Evolutionary conservation across 2,329 filamentous ascomycete species (phyloP), one percentile per base, ranked within the genome.

Genomic region (Pseudogymnoascus verrucosus): DNA sequence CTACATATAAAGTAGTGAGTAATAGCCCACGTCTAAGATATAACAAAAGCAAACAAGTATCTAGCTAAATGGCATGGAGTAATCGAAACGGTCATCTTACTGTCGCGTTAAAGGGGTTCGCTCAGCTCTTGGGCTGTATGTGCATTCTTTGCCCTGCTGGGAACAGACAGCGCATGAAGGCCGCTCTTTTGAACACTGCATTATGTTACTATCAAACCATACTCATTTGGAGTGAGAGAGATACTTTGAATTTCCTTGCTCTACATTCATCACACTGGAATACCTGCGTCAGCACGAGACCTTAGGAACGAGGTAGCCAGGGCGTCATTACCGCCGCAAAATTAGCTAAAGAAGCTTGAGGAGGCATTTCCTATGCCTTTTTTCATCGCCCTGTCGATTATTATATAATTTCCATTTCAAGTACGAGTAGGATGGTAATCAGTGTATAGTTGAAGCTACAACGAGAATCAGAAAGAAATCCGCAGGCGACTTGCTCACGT

Each of bases 151-250:
- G 62, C 73, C 71, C 61, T 77, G 66, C 63, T 77, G 76, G 64
- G 70, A 71, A 66, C 76, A 78, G 69, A 75, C 72, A 36, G 72
- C 65, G 64, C 76, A 78, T 59, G 68, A 68, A 36, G 76, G 76
- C 61, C 71, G 73, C 66, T 76, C 75, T 69, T 77, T 78, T 12
- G 76, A 76, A 65, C 76, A 78, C 76, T 78, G 28, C n/a, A 1
- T 5, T 14, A 3, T 26, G 34, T 57, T 21, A 59, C 39, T 39
- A 59, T 11, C 34, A n/a, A n/a, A 12, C 31, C 37, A 31, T n/a
- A 2, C 26, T 16, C 12, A 59, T 36, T 26, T 23, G 10, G 40
- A 54, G 14, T 8, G 12, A 8, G 11, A 16, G 14, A 34, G 2
- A 40, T 59, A 66, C 65, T 62, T 65, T 66, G 42, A 66, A 63